These are phyloP conservation scores for Pachyrhizus erosus DNA, from an alignment of 306 rosid genomes.

Conservation along the genomic window DNA sequence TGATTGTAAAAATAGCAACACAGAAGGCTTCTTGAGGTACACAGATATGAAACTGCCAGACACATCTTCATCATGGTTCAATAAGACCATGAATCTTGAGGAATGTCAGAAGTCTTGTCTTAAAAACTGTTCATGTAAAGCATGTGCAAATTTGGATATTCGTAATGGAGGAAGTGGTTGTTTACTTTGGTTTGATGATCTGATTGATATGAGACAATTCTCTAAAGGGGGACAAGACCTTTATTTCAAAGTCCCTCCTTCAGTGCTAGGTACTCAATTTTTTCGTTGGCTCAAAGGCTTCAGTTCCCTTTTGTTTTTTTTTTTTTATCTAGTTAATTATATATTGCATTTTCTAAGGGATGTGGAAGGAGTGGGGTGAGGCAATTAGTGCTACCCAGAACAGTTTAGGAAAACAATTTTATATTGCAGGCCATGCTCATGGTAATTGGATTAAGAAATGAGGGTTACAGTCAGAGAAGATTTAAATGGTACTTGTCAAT, in stretches of 20 bases:
- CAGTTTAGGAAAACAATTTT: too few relatives aligned
- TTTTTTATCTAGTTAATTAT: too few relatives aligned
- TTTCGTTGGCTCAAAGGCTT: too few relatives aligned
- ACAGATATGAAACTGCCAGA: conserved; percentile 32
- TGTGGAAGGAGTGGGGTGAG: too few relatives aligned
- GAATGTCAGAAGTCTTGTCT: too few relatives aligned
- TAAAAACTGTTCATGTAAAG: conserved; percentile 38
- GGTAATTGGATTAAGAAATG: too few relatives aligned
- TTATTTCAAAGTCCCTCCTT: conserved; percentile 41
- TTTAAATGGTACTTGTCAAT: too few relatives aligned
- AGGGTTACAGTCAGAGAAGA: too few relatives aligned
- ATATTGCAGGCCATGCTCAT: background rate
- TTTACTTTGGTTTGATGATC: conserved; percentile 35
- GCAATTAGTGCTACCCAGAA: too few relatives aligned
- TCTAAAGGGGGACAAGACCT: conserved; percentile 42
- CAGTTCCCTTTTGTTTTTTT: background rate
- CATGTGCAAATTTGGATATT: conserved; percentile 29
- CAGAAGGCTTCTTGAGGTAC: background rate
- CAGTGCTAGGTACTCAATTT: conserved; percentile 22
- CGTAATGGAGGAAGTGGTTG: conserved; percentile 39
- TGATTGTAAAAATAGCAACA: background rate
- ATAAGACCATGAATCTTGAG: too few relatives aligned
- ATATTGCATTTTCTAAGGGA: too few relatives aligned
- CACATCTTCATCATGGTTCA: conserved; percentile 41
- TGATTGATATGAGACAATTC: conserved; percentile 31